Conservation (phyloP, 2,329 filamentous ascomycete genomes). For the Sodiomyces alkalinus region DNA sequence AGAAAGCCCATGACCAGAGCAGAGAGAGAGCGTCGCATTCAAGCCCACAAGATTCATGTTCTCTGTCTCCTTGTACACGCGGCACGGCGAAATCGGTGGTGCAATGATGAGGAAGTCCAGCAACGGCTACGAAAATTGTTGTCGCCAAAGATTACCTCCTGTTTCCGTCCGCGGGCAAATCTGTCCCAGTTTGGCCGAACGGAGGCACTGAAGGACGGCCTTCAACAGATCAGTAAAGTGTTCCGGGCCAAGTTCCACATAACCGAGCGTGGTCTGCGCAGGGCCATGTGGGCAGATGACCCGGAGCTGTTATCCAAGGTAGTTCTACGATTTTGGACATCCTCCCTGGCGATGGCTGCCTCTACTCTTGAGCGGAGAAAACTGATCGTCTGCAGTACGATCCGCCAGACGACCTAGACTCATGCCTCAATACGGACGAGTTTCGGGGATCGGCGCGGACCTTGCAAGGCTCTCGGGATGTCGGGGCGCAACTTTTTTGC, state of each 20-base stretch:
- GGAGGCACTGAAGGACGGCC: conserved; percentile 61
- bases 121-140: conserved; percentile 48
- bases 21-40: conserved; percentile 43
- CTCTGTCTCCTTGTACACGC: conserved; percentile 70
- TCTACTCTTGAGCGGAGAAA: too few species aligned
- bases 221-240: conserved; percentile 50
- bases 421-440: conserved; percentile 52
- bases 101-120: conserved; percentile 61
- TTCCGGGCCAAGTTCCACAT: conserved; percentile 60
- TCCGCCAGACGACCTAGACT: conserved; percentile 48
- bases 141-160: conserved; percentile 46
- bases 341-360: too few species aligned
- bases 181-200: conserved; percentile 62
- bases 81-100: conserved; percentile 72
- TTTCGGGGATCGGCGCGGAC: conserved; percentile 56
- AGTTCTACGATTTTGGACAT: too few species aligned
- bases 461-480: conserved; percentile 70
- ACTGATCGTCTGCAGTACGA: conserved; percentile 38
- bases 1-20: conserved; percentile 37
- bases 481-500: conserved; percentile 84
- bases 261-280: conserved; percentile 53
- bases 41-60: conserved; percentile 77
- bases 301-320: conserved; percentile 44
- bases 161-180: conserved; percentile 52
- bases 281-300: conserved; percentile 62